A percentile compares a stretch with the other conserved stretches of the same genome.
phyloP scores from a whole-genome alignment of 345 rosid species.

The Linum tenue region DNA sequence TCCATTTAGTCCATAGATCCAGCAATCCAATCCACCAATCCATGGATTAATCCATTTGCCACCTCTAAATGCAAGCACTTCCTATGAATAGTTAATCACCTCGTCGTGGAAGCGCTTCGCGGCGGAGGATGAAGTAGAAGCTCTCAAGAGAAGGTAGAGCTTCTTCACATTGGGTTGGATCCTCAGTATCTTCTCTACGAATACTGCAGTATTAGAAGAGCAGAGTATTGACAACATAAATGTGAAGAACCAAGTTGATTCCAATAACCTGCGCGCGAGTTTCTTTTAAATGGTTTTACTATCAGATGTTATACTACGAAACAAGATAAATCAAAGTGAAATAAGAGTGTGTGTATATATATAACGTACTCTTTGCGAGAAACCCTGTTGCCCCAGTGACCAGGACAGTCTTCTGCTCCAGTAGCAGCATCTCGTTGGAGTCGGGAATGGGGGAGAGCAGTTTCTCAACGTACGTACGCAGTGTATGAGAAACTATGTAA shows the following conservation, averaged over 20 bases:
- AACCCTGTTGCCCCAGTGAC: constrained; percentile 44
- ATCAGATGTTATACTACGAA: neutral
- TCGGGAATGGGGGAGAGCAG: too few relatives aligned
- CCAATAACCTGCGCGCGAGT: too few relatives aligned
- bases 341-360: neutral
- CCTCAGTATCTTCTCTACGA: neutral
- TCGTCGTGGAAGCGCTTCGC: neutral
- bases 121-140: neutral
- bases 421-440: neutral
- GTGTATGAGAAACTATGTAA: too few relatives aligned
- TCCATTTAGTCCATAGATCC: too few relatives aligned
- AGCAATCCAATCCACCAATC: too few relatives aligned
- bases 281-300: too few relatives aligned
- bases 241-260: neutral
- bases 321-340: too few relatives aligned
- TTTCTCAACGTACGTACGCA: too few relatives aligned
- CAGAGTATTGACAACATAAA: neutral
- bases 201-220: neutral
- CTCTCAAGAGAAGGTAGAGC: neutral
- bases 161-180: constrained; percentile 1
- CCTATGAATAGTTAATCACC: neutral
- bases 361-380: constrained; percentile 23
- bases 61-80: too few relatives aligned
- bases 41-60: too few relatives aligned
- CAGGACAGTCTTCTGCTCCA: constrained; percentile 31